Base-by-base conservation (phyloP, 2,329 filamentous ascomycete genomes). In the Massarina eburnea region DNA sequence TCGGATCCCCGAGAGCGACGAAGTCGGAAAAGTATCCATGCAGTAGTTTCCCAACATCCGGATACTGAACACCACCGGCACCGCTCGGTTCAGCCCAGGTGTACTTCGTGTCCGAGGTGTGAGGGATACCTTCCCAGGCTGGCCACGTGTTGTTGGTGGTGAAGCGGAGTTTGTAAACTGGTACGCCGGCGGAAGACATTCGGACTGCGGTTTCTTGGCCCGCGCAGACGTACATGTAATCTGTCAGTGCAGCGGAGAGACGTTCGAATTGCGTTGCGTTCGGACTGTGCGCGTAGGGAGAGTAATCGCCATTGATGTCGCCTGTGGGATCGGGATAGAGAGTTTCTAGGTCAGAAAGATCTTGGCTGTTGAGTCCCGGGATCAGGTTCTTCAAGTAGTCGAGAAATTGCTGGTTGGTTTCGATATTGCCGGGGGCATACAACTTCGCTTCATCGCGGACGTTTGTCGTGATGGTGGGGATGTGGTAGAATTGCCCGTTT, bases 51-150 rank as follows among this genome's bases (percentile, higher is more conserved):
- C 70, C 68, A 5, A 76, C 60, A 1, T 71, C 57, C 1, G 55
- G 58, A 43, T 72, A 75, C 75, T 65, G 58, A 0, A 59, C 51
- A 6, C 58, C 59, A 2, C 51, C 46, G 60, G 68, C 67, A 41
- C 85, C 70, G 30, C 80, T 54, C 0, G 79, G 82, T 49, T 77
- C 77, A 21, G 73, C 74, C 58, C 58, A 62, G 0, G n/a, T 73
- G 72, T 19, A 80, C 75, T 43, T 80, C 40, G 54, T 56, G 19
- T 64, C 59, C 0, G 57, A 47, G 0, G 59, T 59, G 9, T 64
- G 60, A 2, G 60, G 56, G 9, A 62, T 58, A 1, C 59, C 55
- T 24, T 49, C 45, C 57, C 57, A 62, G 0, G 43, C 32, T 0
- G 59, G 57, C 27, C 56, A 60, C 0, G 55, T 55, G 37, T 62